Conservation (phyloP, 2,329 filamentous ascomycete genomes). For the Monilinia fructicola region DNA sequence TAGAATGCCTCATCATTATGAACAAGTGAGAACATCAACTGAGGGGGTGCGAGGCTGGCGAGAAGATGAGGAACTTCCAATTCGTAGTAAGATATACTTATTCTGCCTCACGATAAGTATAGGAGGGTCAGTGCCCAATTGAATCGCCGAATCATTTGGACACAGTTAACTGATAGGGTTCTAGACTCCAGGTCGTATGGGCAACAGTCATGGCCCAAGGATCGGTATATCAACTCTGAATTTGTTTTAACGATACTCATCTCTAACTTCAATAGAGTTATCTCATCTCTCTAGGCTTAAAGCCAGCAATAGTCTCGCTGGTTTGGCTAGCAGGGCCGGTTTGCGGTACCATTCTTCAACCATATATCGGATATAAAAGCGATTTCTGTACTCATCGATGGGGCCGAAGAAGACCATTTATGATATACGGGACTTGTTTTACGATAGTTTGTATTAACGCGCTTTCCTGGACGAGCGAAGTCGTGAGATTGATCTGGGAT, state of each 20-base stretch:
- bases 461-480: not conserved
- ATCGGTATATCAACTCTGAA: not conserved
- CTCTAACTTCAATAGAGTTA: not conserved
- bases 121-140: not conserved
- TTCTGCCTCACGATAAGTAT: slow-evolving; percentile 4
- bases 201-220: slow-evolving; percentile 5
- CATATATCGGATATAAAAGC: slow-evolving; percentile 53
- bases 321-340: slow-evolving; percentile 55
- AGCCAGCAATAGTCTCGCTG: not conserved
- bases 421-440: slow-evolving; percentile 49
- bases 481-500: not conserved
- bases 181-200: slow-evolving; percentile 2
- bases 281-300: not conserved
- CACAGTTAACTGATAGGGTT: not conserved
- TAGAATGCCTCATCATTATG: slow-evolving; percentile 6
- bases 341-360: slow-evolving; percentile 53
- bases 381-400: slow-evolving; percentile 46
- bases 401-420: slow-evolving; percentile 53
- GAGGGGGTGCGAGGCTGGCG: not conserved
- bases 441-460: slow-evolving; percentile 46
- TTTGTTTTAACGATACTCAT: not conserved
- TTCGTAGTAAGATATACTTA: not conserved
- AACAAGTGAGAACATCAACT: slow-evolving; percentile 4
- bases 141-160: too few species aligned
- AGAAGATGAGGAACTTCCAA: slow-evolving; percentile 8